Percentiles rank a stretch among this genome's conserved stretches.
phyloP scores from a whole-genome alignment of 2,329 filamentous ascomycete species.

The Exophiala sp. region DNA sequence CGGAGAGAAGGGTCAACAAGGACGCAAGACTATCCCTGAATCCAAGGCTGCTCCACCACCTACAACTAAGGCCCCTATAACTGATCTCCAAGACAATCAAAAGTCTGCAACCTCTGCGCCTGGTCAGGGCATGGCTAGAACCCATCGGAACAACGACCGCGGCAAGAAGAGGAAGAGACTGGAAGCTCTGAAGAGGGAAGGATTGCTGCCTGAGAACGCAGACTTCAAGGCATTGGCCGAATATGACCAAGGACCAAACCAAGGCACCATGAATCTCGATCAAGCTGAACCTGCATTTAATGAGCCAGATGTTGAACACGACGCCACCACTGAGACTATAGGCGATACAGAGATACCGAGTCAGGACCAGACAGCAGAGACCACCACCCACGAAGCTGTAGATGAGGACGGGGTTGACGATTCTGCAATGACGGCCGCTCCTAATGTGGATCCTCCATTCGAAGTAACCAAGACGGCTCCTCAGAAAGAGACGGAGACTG shows the following conservation, averaged over 20 bases:
- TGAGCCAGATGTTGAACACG: too few species aligned
- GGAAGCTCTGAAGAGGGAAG: slow-evolving; percentile 51
- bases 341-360: too few species aligned
- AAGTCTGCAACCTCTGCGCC: slow-evolving; percentile 36
- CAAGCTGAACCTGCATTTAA: slow-evolving; percentile 26
- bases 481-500: background rate
- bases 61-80: background rate
- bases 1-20: background rate
- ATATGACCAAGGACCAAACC: slow-evolving; percentile 23
- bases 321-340: too few species aligned
- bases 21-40: background rate
- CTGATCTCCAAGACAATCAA: slow-evolving; percentile 6
- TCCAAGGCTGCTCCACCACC: slow-evolving; percentile 1
- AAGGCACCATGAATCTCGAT: slow-evolving; percentile 32
- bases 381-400: background rate
- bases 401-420: background rate
- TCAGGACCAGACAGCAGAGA: too few species aligned
- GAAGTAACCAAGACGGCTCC: background rate
- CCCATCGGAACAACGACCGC: slow-evolving; percentile 55
- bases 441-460: background rate
- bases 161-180: slow-evolving; percentile 50
- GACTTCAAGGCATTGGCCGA: slow-evolving; percentile 35
- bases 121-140: slow-evolving; percentile 49
- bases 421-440: background rate
- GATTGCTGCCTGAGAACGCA: slow-evolving; percentile 50